Evolutionary conservation across 345 rosid genomes (phyloP).

Genomic region (Ceriops decandra): DNA sequence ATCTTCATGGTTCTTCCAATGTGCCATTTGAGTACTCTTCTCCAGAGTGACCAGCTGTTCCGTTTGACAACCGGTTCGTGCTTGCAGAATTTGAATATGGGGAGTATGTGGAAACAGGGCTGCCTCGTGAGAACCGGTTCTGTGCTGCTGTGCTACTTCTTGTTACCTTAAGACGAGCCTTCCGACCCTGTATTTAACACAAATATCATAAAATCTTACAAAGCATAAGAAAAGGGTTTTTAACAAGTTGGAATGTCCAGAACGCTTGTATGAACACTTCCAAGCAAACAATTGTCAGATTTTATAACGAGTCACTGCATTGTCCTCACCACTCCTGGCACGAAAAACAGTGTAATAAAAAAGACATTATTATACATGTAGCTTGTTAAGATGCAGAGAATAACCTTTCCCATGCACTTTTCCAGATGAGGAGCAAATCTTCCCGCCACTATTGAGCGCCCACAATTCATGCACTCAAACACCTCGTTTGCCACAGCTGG

Average conservation of each 20-base stretch:
- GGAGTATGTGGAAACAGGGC: conserved; percentile 49
- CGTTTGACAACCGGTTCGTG: conserved; percentile 52
- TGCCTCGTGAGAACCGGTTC: conserved; percentile 60
- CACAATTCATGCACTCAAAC: conserved; percentile 93
- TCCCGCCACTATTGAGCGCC: conserved; percentile 78
- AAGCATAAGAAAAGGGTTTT: background rate
- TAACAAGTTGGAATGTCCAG: background rate
- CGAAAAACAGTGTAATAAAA: background rate
- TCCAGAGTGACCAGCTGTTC: conserved; percentile 46
- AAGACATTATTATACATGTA: no score
- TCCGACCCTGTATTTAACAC: conserved; percentile 63
- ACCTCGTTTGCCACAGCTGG: conserved; percentile 78
- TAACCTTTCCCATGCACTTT: conserved; percentile 99
- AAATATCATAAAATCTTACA: background rate
- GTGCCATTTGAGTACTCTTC: conserved; percentile 61
- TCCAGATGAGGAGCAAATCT: conserved; percentile 96
- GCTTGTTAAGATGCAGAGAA: background rate
- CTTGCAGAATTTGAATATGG: conserved; percentile 49
- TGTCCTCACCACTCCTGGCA: background rate
- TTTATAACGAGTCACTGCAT: background rate
- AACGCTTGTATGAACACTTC: background rate
- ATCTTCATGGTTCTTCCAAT: conserved; percentile 39
- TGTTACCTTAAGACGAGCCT: conserved; percentile 68
- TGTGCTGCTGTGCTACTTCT: conserved; percentile 79
- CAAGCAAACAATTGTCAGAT: background rate